Conservation (phyloP, 1,139 yeast species). For the Suhomyces terraborum region DNA sequence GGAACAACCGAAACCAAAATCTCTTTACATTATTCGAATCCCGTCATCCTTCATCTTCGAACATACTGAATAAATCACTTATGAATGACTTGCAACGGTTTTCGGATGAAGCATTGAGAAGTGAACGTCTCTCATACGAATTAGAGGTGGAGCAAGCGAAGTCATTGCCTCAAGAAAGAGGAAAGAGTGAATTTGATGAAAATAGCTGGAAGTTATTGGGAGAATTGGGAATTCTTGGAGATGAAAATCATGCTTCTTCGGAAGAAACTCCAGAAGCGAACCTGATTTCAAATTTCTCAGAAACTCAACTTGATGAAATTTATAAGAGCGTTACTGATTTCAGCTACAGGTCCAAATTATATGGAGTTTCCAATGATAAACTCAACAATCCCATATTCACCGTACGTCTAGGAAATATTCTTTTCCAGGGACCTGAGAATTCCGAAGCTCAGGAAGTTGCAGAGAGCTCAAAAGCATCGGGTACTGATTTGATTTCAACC, state of each 20-base stretch:
- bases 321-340: constrained; percentile 25
- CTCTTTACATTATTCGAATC: constrained; percentile 24
- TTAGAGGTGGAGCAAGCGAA: constrained; percentile 22
- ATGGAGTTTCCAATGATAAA: constrained; percentile 19
- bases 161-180: constrained; percentile 16
- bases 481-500: constrained; percentile 5
- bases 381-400: constrained; percentile 34
- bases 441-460: no score
- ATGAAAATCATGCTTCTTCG: constrained; percentile 1
- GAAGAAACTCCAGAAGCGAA: neutral
- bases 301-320: constrained; percentile 14
- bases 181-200: constrained; percentile 16
- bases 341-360: constrained; percentile 19
- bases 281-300: constrained; percentile 1
- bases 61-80: constrained; percentile 16
- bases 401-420: constrained; percentile 40
- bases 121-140: constrained; percentile 19
- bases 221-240: constrained; percentile 23
- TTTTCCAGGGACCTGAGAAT: constrained; percentile 29
- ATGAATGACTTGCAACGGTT: constrained; percentile 25
- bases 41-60: neutral
- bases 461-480: no score
- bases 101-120: constrained; percentile 23
- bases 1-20: constrained; percentile 33
- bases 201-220: constrained; percentile 27